A percentile compares a stretch with the other conserved stretches of the same genome.
These are phyloP conservation scores for Cadophora gregata DNA, from an alignment of 2,329 filamentous ascomycete species.

Conservation along the genomic window DNA sequence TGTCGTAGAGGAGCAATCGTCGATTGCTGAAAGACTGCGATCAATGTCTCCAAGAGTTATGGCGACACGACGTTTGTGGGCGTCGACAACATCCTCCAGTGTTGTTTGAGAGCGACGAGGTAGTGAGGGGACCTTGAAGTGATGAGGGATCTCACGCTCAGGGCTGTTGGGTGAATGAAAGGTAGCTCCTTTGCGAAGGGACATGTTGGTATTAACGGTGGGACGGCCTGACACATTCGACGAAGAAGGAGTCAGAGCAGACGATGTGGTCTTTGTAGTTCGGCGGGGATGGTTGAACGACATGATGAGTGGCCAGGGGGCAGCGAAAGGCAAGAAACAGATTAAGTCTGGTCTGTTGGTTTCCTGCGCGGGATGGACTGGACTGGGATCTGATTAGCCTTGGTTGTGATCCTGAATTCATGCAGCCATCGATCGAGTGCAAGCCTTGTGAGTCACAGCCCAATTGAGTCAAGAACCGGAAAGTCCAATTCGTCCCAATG, in stretches of 20 bases:
- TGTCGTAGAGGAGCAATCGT: slow-evolving; percentile 45
- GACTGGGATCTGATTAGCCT: slow-evolving; percentile 41
- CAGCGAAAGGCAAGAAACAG: slow-evolving; percentile 27
- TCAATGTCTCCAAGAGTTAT: slow-evolving; percentile 71
- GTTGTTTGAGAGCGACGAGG: slow-evolving; percentile 70
- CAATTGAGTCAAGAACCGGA: slow-evolving; percentile 35
- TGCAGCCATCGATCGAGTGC: slow-evolving; percentile 28
- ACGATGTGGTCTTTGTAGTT: slow-evolving; percentile 46
- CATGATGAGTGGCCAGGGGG: slow-evolving; percentile 42
- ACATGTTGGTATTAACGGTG: slow-evolving; percentile 59
- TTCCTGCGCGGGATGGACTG: slow-evolving; percentile 17
- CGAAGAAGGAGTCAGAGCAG: slow-evolving; percentile 52
- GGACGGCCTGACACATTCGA: slow-evolving; percentile 51
- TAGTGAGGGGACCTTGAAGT: slow-evolving; percentile 51
- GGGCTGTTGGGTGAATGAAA: slow-evolving; percentile 53
- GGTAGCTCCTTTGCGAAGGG: slow-evolving; percentile 74
- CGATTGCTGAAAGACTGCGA: slow-evolving; percentile 59
- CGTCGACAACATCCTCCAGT: slow-evolving; percentile 74
- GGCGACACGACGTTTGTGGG: slow-evolving; percentile 71
- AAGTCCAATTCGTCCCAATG: slow-evolving; percentile 33
- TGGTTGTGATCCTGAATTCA: slow-evolving; percentile 33
- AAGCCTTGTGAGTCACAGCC: slow-evolving; percentile 40
- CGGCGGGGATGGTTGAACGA: slow-evolving; percentile 44
- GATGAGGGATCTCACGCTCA: slow-evolving; percentile 48
- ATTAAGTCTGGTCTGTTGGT: slow-evolving; percentile 7